Evolutionary conservation across 345 rosid genomes (phyloP).

Genomic region (Hibiscus trionum): DNA sequence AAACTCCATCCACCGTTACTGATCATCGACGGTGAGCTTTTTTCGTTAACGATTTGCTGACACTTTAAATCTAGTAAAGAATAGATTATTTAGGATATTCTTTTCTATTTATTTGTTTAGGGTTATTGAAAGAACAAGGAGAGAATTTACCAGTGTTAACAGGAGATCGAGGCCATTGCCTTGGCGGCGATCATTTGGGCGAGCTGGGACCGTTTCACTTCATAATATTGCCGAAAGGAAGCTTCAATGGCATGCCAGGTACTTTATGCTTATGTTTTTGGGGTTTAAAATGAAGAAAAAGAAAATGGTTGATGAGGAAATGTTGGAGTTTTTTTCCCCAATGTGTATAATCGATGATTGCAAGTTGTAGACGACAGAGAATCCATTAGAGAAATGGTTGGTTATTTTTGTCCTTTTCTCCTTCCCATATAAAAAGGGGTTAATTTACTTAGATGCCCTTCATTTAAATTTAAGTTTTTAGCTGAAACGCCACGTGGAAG

Average conservation of each 20-base stretch:
- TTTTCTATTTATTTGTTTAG: slow-evolving; percentile 13
- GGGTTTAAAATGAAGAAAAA: background rate
- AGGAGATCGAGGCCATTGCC: slow-evolving; percentile 43
- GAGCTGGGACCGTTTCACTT: slow-evolving; percentile 41
- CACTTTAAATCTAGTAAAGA: background rate
- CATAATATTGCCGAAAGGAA: slow-evolving; percentile 39
- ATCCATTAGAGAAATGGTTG: too few relatives aligned
- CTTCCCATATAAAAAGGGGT: too few relatives aligned
- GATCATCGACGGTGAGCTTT: slow-evolving; percentile 32
- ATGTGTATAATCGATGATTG: slow-evolving; percentile 34
- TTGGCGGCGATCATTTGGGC: slow-evolving; percentile 57
- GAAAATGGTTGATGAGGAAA: background rate
- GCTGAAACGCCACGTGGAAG: too few relatives aligned
- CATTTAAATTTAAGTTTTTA: too few relatives aligned
- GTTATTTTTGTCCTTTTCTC: too few relatives aligned
- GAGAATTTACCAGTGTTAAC: slow-evolving; percentile 15
- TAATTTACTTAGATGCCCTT: too few relatives aligned
- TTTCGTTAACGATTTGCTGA: background rate
- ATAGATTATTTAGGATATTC: background rate
- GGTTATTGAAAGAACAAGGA: slow-evolving; percentile 28
- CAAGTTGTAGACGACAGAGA: slow-evolving; percentile 27
- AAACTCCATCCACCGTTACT: background rate
- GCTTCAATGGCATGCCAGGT: slow-evolving; percentile 79
- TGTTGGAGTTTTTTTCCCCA: slow-evolving; percentile 18
- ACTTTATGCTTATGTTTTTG: background rate